Evolutionary conservation across 2,329 filamentous ascomycete species (phyloP), one percentile per base, ranked within the genome.

Genomic region (Fusarium continuum): DNA sequence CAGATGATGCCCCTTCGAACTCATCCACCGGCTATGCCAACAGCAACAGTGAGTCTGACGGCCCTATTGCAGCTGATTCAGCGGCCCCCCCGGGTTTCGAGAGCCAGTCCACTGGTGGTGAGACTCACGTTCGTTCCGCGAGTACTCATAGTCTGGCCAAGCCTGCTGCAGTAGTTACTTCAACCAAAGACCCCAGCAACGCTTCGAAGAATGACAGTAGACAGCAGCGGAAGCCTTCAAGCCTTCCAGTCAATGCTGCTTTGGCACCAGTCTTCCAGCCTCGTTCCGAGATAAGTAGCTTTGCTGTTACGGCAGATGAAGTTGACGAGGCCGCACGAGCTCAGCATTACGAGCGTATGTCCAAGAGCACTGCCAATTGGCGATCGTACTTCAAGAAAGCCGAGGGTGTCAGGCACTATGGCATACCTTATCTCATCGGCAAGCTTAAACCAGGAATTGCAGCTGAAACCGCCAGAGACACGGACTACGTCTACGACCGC

Each of bases 401-500:
- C 14, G 61, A 59, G n/a, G 52, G 55, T 10, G 35, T 44, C 10
- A 55, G 55, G 19, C 46, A 57, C 16, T 51, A 59, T 28, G 61
- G 62, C 2, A 28, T 14, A 6, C 85, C 86, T 1, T 88, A 88
- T 64, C 79, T 88, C 16, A 74, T 87, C 44, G 86, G 85, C 26
- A 76, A 75, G 26, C 75, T 85, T 17, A 83, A 83, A 22, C 71
- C 73, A 16, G 82, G 80, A 5, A 68, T 80, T 45, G n/a, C 75
- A 76, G 17, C 70, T n/a, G 77, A 78, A 25, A 74, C 71, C 11
- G 80, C 78, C 20, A 76, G 70, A 22, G 74, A 79, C 23, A 74
- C 73, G 7, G 84, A 86, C 63, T 85, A 85, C 68, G 69, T 79
- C 26, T 89, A 89, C 65, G 75, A 75, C 26, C 81, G 86, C 47